Base-by-base conservation (phyloP, 1,139 yeast genomes). In the Scheffersomyces illinoinensis region DNA sequence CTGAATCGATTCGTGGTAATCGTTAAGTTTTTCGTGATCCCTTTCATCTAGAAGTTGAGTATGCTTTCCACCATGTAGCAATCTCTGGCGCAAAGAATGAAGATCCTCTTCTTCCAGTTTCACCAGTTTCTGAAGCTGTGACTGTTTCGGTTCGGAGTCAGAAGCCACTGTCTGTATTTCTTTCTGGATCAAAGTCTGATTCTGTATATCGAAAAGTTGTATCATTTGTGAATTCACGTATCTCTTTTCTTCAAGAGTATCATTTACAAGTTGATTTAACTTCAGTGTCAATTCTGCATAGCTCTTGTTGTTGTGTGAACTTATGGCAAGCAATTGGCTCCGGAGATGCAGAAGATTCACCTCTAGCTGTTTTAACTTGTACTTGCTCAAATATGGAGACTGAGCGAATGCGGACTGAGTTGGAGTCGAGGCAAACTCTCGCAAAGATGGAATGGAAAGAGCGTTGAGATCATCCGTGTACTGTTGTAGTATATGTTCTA, bases 1-100 rank as follows among this genome's bases (percentile, higher is more conserved):
- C 62, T 81, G 85, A n/a, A 80, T 64, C 3, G 77, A 73, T 58
- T 80, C 84, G 61, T 81, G 84, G 65, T 78, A 78, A 17, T 74
- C 72, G 62, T 78, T 78, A 53, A 60, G 59, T 56, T 66, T 65
- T 46, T 64, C 54, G 24, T 57, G 56, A 43, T 56, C 52, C 2
- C 59, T 58, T 12, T 65, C 56, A 50, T 63, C 67, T 33, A 62
- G 60, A 53, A 62, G 54, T 24, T 60, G 64, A 0, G 68, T 65
- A 39, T 59, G 64, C n/a, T 61, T 59, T 7, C 73, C 74, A 2
- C 71, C 71, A 0, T 77, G 64, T 14, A 76, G 66, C 43, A 76
- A 65, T 53, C 79, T 61, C 53, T 69, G 66, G 14, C 79, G 61
- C 52, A 76, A 66, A 3, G 70, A 65, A 5, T 63, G 53, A 53